Conservation (phyloP, 495 filamentous ascomycete genomes). For the Penicillium waksmanii region DNA sequence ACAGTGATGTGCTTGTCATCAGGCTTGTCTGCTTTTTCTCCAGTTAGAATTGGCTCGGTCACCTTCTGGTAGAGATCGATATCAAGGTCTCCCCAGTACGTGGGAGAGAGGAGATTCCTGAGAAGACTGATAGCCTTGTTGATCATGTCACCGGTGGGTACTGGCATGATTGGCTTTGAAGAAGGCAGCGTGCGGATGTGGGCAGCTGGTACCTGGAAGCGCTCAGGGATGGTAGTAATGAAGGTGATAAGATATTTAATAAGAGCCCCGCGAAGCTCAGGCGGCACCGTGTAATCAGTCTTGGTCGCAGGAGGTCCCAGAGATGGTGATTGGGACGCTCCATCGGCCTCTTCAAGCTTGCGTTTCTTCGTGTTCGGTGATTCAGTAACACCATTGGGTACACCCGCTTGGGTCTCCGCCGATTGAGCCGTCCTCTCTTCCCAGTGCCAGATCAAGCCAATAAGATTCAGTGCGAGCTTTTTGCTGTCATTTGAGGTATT, state of each 20-base stretch:
- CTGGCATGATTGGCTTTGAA: conserved; percentile 47
- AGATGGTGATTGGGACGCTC: conserved; percentile 41
- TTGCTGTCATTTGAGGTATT: conserved; percentile 91
- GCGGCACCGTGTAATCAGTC: conserved; percentile 69
- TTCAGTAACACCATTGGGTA: conserved; percentile 56
- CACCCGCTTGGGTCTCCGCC: conserved; percentile 34
- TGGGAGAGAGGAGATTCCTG: conserved; percentile 82
- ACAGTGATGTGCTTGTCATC: conserved; percentile 76
- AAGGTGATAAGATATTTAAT: conserved; percentile 93
- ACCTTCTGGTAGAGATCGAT: conserved; percentile 88
- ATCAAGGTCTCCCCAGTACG: conserved; percentile 91
- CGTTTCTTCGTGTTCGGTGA: conserved; percentile 78
- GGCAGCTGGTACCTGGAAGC: conserved; percentile 73
- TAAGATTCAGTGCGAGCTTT: conserved; percentile 87
- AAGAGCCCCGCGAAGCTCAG: conserved; percentile 69
- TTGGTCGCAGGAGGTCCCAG: conserved; percentile 52
- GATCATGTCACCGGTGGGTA: conserved; percentile 72
- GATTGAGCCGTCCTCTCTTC: conserved; percentile 77
- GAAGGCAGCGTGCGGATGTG: conserved; percentile 60
- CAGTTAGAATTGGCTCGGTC: conserved; percentile 78
- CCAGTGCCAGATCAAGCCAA: conserved; percentile 89
- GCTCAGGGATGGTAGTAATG: conserved; percentile 85
- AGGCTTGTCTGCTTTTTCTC: conserved; percentile 65
- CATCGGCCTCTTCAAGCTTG: conserved; percentile 63
- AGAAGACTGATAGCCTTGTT: conserved; percentile 82